Base-by-base conservation (phyloP, 331 rosid species). In the Rhamnella rubrinervis region DNA sequence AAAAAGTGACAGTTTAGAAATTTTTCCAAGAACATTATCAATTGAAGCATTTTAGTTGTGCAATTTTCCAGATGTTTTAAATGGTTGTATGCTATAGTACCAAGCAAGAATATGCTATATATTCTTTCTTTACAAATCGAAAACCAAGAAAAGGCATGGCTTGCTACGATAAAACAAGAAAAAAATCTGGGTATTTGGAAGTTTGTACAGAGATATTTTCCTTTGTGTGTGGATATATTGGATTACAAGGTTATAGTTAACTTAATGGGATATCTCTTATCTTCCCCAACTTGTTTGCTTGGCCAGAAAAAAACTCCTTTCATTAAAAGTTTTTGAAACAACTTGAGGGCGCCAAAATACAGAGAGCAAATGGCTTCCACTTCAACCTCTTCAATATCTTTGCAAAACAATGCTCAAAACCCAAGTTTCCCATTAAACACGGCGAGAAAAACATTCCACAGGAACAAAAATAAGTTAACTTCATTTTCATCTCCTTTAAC, bases 201-300 rank as follows among this genome's bases (percentile, higher is more conserved):
- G 71, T 77, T 85, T 79, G 59, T 71, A 66, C 70, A 49, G 17
- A 80, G 88, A 86, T 86, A 76, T 80, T 44, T 78, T 46, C 73
- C 47, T 28, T 63, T 69, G 67, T 61, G 68, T 51, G 62, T 69
- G 61, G 71, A 80, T 71, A 75, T 68, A 20, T 59, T 59, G 73
- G 47, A 67, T 79, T 83, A 85, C 82, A 79, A 70, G 90, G 87
- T 84, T 66, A 73, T 55, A 70, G 76, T 79, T 88, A 70, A 60
- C 53, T 57, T 58, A 44, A 31, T 4, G 15, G 4, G 55, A 16
- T 28, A 53, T 76, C 61, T 83, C 97, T 91, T 86, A 91, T 91
- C 97, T 85, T 65, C 56, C 65, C 55, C 50, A 53, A 19, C 66
- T 51, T 50, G 21, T 28, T 37, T 71, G 72, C n/a, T 82, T 78